Evolutionary conservation across 108 stramenopile species (phyloP).

Genomic region (Cyclostephanos invisitatus): DNA sequence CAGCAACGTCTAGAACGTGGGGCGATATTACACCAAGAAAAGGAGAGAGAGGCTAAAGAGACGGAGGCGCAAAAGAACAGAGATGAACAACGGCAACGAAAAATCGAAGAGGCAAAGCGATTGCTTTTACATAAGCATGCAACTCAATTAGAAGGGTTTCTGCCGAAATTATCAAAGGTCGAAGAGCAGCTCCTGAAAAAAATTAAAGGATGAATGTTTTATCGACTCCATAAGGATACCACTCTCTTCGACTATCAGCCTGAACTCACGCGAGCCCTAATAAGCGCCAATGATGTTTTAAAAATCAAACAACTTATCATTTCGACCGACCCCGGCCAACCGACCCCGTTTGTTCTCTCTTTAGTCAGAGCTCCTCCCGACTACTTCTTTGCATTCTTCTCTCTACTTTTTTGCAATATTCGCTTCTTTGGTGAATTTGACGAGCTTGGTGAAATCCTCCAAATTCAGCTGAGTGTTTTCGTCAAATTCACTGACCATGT

Average conservation of each 20-base stretch:
- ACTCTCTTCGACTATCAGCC: too few species aligned
- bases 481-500: constrained; percentile 25
- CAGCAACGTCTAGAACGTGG: constrained; percentile 50
- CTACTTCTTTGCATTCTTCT: background rate
- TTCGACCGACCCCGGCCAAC: background rate
- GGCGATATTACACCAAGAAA: constrained; percentile 44
- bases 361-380: too few species aligned
- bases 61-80: constrained; percentile 23
- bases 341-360: too few species aligned
- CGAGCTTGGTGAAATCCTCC: constrained; percentile 20
- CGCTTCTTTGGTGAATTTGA: constrained; percentile 18
- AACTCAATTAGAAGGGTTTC: constrained; percentile 54
- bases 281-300: background rate
- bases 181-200: background rate
- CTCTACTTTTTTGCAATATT: background rate
- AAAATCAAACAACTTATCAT: background rate
- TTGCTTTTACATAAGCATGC: constrained; percentile 60
- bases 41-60: constrained; percentile 49
- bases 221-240: too few species aligned
- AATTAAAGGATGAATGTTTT: too few species aligned
- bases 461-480: constrained; percentile 14
- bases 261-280: too few species aligned
- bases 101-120: constrained; percentile 58
- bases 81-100: constrained; percentile 54
- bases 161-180: constrained; percentile 21